Conservation (phyloP, 176 grass and related monocot genomes). For the Luzula sylvatica region DNA sequence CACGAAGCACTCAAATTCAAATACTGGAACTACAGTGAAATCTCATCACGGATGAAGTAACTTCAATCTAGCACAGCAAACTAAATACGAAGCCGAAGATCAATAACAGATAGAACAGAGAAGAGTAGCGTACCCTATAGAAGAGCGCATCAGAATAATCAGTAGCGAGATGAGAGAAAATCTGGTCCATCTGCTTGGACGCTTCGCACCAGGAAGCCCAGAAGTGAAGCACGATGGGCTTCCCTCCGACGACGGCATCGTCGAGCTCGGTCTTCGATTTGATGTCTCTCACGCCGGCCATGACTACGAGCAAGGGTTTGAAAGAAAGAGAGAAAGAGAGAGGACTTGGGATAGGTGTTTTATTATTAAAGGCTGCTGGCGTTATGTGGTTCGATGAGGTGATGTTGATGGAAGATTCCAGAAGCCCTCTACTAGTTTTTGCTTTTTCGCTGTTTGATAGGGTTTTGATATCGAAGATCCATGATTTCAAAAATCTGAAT, state of each 20-base stretch:
- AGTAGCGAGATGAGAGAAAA: slow-evolving; percentile 81
- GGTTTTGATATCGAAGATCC: too few species aligned
- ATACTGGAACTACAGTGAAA: not conserved
- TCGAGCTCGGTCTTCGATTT: slow-evolving; percentile 61
- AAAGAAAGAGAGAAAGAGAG: not conserved
- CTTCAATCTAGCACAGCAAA: not conserved
- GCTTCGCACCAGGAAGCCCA: slow-evolving; percentile 95
- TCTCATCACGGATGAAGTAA: too few species aligned
- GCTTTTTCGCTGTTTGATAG: too few species aligned
- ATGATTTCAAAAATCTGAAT: too few species aligned
- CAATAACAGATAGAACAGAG: not conserved
- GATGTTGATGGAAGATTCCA: slow-evolving; percentile 46
- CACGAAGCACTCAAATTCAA: not conserved
- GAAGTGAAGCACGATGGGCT: slow-evolving; percentile 64
- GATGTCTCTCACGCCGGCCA: slow-evolving; percentile 47
- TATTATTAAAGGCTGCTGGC: slow-evolving; percentile 1
- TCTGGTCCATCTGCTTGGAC: slow-evolving; percentile 99
- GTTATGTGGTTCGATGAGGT: not conserved
- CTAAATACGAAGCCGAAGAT: not conserved
- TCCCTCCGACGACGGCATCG: slow-evolving; percentile 34
- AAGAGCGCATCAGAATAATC: slow-evolving; percentile 75
- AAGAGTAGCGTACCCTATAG: slow-evolving; percentile 36
- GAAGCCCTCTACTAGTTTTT: too few species aligned
- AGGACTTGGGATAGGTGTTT: not conserved
- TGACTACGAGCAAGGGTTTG: not conserved